Evolutionary conservation across 2,329 filamentous ascomycete genomes (phyloP).

Genomic region (Cladophialophora chaetospira): DNA sequence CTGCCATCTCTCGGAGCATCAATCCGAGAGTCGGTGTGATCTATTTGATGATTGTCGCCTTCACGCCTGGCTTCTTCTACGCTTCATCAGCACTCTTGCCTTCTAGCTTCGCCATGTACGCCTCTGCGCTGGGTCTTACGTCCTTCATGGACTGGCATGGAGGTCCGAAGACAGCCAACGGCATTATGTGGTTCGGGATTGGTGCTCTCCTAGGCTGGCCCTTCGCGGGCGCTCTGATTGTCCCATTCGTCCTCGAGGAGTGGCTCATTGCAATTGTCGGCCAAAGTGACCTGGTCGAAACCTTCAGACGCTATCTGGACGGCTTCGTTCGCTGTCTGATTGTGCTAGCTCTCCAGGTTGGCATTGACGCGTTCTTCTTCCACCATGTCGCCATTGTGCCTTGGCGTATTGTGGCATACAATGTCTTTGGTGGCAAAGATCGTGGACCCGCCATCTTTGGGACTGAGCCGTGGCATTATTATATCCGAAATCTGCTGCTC

Average conservation of each 20-base stretch:
- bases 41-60: constrained; percentile 74
- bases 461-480: constrained; percentile 96
- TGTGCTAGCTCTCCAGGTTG: constrained; percentile 68
- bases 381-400: constrained; percentile 74
- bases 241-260: constrained; percentile 82
- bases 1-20: constrained; percentile 72
- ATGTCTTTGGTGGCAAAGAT: constrained; percentile 78
- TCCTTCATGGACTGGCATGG: constrained; percentile 89
- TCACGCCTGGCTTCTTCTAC: constrained; percentile 91
- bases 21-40: constrained; percentile 83
- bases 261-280: constrained; percentile 53
- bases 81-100: constrained; percentile 84
- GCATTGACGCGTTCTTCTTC: constrained; percentile 83
- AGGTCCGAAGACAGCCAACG: constrained; percentile 75
- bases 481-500: constrained; percentile 82
- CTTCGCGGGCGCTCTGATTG: constrained; percentile 78
- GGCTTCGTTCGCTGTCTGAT: constrained; percentile 67
- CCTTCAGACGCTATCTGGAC: constrained; percentile 63
- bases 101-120: constrained; percentile 97
- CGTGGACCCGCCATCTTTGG: constrained; percentile 89
- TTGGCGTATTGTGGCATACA: constrained; percentile 94
- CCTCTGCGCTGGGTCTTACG: constrained; percentile 78
- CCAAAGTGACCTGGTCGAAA: constrained; percentile 61
- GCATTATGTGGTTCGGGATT: constrained; percentile 87
- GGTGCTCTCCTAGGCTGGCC: constrained; percentile 91